Evolutionary conservation across 1,284 basidiomycete genomes (phyloP), one percentile per base, ranked within the genome.

Genomic region (Cutaneotrichosporon spelunceum): DNA sequence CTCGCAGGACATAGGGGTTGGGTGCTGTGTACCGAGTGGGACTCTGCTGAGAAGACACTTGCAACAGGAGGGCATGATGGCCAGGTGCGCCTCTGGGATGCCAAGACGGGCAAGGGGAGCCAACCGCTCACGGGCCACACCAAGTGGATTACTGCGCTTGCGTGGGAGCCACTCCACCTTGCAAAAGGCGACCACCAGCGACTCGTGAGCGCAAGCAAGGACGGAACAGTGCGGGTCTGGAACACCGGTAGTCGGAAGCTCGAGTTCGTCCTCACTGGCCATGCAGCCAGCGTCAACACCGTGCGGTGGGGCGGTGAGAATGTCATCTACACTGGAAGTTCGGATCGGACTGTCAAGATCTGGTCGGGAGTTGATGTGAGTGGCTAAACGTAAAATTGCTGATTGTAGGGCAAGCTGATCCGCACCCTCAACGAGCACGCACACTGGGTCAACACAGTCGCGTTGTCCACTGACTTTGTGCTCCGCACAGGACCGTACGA

Each of bases 1-100:
- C 83, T 99, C 13, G 81, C 85, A 0, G 95, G 95, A 0, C 96
- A 99, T 75, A 86, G 87, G 65, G 93, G 93, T 0, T 98, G 94
- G 94, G 92, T 99, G 1, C 83, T 99, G 0, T 96, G 93, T 69
- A 90, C 94, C 3, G 96, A 97, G 74, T 99, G 95, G 95, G 94
- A 98, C 71, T 88, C 90, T 0, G 84, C 89, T 79, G 95, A 97
- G 74, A 83, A 92, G 59, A 87, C 88, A 67, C 80, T 98, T 19
- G 95, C 93, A 1, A 95, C 91, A 1, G 96, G 93, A 9, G 91
- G 91, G 0, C 87, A 94, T 73, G 89, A 95, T 78, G 90, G 92
- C 36, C 89, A 93, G 71, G 87, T 91, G 13, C 83, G 92, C 45
- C 78, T 96, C 65, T 97, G 93, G 93, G 89, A 94, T 71, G 90